Percentiles rank a stretch among this genome's conserved stretches.
These are phyloP conservation scores for Taphrina deformans DNA, from an alignment of 1,139 yeast species.

Conservation along the genomic window DNA sequence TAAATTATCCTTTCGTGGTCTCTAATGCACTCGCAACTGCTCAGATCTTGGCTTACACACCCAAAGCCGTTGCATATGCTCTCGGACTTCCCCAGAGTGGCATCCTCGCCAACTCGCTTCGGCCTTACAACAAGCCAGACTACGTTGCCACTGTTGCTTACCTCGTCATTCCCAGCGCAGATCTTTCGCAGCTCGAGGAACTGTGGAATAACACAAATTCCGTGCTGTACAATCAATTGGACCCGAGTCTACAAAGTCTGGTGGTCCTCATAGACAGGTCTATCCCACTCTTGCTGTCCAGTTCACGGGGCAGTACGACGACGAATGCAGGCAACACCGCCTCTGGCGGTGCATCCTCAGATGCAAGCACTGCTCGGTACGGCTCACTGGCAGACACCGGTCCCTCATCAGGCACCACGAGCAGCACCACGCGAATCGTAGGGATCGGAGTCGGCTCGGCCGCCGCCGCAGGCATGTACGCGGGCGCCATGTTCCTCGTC, in stretches of 20 bases:
- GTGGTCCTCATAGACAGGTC: conserved; percentile 49
- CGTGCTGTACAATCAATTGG: conserved; percentile 45
- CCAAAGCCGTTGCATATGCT: conserved; percentile 48
- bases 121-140: conserved; percentile 45
- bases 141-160: conserved; percentile 48
- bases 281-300: conserved; percentile 38
- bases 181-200: conserved; percentile 40
- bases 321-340: conserved; percentile 38
- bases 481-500: conserved; percentile 45
- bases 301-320: conserved; percentile 40
- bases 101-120: conserved; percentile 45
- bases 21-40: conserved; percentile 49
- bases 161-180: conserved; percentile 46
- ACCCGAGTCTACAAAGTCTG: conserved; percentile 44
- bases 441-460: conserved; percentile 49
- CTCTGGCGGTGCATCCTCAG: conserved; percentile 10
- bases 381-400: conserved; percentile 46
- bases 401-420: conserved; percentile 32
- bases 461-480: conserved; percentile 47
- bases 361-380: conserved; percentile 27
- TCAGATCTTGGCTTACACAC: conserved; percentile 50
- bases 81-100: conserved; percentile 42
- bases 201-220: conserved; percentile 45
- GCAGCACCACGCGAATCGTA: conserved; percentile 44
- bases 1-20: conserved; percentile 50